Base-by-base conservation (phyloP, 371 early-diverging fungal species). In the Mucor circinelloides region DNA sequence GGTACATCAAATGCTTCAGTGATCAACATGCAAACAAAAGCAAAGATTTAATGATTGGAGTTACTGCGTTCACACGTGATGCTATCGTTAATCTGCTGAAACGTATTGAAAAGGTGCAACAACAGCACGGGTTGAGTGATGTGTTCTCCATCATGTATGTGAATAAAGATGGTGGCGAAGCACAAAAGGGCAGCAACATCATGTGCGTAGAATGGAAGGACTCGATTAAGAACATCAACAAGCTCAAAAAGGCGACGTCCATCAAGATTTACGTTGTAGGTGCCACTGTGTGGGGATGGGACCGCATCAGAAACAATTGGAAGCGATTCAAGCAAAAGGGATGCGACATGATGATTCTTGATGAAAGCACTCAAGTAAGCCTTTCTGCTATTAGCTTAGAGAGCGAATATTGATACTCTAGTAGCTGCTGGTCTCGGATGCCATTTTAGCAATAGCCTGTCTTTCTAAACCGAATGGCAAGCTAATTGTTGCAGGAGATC, bases 401-500 rank as follows among this genome's bases (percentile, higher is more conserved):
- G 19, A 21, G 42, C 17, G 17, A 2, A 44, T 5, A 30, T n/a
- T 48, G 3, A 21, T n/a, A 21, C 30, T 46, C 7, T n/a, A 9
- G 44, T 25, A 81, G 80, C 55, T 82, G 50, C 68, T 85, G 56
- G 81, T 84, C 4, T 78, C 83, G 17, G 87, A 85, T 69, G 79
- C 86, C 25, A 68, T 80, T 9, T 64, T 86, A 59, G 86, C 74
- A 7, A 76, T 87, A 48, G 75, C 78, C 44, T 79, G 81, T 52
- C 67, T 86, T 5, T 75, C 80, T 17, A 72, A 62, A 23, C 55
- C 78, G 0, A 32, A 40, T 17, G 83, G 86, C 15, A 76, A 80
- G 25, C 67, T 87, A 15, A 73, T 87, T 57, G 74, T 87, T 19
- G 88, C 86, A 27, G 88, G 88, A 15, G 86, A 87, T 70, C 88